Evolutionary conservation across 192 early-diverging fungal genomes (phyloP), one percentile per base, ranked within the genome.

Genomic region (Backusella tuberculispora): DNA sequence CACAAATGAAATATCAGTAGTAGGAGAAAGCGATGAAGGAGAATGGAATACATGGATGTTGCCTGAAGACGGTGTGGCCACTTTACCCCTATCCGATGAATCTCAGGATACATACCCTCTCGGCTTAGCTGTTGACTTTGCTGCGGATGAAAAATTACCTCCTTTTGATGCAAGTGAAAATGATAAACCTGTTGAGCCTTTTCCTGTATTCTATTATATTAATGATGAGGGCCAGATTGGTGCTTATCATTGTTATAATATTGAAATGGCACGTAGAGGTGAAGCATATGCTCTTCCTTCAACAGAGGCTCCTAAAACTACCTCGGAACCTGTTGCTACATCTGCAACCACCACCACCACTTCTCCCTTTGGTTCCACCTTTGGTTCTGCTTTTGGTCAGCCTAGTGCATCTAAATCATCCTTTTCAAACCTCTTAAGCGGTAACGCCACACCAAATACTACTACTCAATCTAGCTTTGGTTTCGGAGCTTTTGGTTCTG

Each of bases 91-190:
- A 17, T 81, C 88, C 14, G 76, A 87, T 41, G 63, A 74, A 41
- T 86, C 88, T n/a, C 50, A 81, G 1, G 93, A 95, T 68, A 90
- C 90, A 6, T 83, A 79, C 41, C 87, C 92, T 6, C 63, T 95
- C 0, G 95, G 95, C 4, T 70, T 91, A 56, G 94, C 88, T 12
- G 34, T 95, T 47, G 95, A 97, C 82, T 89, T 91, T 67, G 89
- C 92, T 24, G 81, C 84, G 37, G 83, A 79, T n/a, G 85, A 85
- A 9, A 72, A 72, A 6, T 64, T 95, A 21, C 82, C 85, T 14
- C 85, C 90, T 0, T 50, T 85, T 5, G 83, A 85, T 14, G 83
- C 88, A 17, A 87, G 86, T 65, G 88, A 87, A 13, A 77, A 78
- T 43, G 83, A 80, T 9, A 83, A 74, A 5, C 64, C 72, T 6